phyloP scores from a whole-genome alignment of 1,139 yeast species.

The Barnettozyma hawaiiensis region DNA sequence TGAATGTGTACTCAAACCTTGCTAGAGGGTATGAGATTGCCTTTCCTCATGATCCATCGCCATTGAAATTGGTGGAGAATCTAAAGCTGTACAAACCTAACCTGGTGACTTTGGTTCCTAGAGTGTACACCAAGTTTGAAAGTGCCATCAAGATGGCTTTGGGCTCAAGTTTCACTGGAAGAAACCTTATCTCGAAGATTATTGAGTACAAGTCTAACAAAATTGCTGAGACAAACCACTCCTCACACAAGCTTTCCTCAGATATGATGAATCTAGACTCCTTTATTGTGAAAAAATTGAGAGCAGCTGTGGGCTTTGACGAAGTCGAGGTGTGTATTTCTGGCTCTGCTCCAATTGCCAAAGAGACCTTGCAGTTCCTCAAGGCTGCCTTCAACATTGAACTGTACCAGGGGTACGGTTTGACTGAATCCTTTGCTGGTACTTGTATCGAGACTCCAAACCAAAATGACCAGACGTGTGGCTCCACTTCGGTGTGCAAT shows the following conservation, averaged over 20 bases:
- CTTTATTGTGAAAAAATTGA: constrained; percentile 40
- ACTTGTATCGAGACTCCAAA: constrained; percentile 41
- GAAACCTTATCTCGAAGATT: constrained; percentile 31
- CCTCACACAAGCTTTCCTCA: constrained; percentile 11
- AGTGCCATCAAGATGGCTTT: constrained; percentile 51
- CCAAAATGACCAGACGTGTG: constrained; percentile 45
- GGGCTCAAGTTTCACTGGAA: constrained; percentile 33
- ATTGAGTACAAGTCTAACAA: constrained; percentile 34
- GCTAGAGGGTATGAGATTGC: constrained; percentile 30
- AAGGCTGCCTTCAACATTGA: constrained; percentile 58
- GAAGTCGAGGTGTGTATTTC: constrained; percentile 40
- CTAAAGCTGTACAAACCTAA: constrained; percentile 45
- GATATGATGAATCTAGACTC: constrained; percentile 26
- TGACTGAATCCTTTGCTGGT: constrained; percentile 73
- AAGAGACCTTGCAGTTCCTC: constrained; percentile 53
- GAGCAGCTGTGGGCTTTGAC: constrained; percentile 53
- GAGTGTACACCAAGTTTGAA: constrained; percentile 56
- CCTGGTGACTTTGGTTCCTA: constrained; percentile 50
- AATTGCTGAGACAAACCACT: constrained; percentile 32
- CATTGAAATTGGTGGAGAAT: constrained; percentile 42
- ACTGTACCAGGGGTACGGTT: constrained; percentile 68
- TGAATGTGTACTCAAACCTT: constrained; percentile 14
- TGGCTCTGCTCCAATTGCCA: constrained; percentile 75
- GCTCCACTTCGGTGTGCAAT: constrained; percentile 45
- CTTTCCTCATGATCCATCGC: constrained; percentile 34